Conservation (phyloP, 2,329 filamentous ascomycete genomes). For the Dactylella cylindrospora region DNA sequence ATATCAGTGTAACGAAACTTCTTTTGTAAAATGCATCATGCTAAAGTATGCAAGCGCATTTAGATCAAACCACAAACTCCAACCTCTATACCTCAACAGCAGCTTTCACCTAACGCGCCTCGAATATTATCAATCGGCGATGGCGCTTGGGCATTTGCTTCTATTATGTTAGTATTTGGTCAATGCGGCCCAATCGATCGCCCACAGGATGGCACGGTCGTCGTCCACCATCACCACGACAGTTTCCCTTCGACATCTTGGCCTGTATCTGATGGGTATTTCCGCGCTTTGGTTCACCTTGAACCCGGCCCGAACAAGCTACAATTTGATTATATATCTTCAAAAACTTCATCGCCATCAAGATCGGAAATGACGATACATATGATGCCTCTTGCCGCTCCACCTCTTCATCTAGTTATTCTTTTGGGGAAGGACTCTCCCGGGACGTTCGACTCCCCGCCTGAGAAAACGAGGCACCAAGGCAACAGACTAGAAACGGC, state of each 20-base stretch:
- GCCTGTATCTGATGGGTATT: slow-evolving; percentile 86
- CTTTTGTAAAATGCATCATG: too few relatives aligned
- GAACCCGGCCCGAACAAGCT: slow-evolving; percentile 85
- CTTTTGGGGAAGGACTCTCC: slow-evolving; percentile 85
- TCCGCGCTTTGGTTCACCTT: slow-evolving; percentile 89
- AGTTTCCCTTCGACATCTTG: slow-evolving; percentile 78
- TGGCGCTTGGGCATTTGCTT: slow-evolving; percentile 47
- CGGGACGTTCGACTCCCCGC: slow-evolving; percentile 78
- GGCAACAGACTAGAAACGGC: slow-evolving; percentile 75
- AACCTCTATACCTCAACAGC: not conserved
- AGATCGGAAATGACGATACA: slow-evolving; percentile 45
- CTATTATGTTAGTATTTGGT: slow-evolving; percentile 46
- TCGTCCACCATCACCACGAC: slow-evolving; percentile 79
- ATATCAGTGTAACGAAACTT: too few relatives aligned
- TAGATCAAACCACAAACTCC: slow-evolving; percentile 14
- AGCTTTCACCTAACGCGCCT: slow-evolving; percentile 45
- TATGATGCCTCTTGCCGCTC: slow-evolving; percentile 52
- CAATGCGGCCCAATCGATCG: slow-evolving; percentile 46
- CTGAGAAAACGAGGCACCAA: slow-evolving; percentile 66
- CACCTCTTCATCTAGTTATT: slow-evolving; percentile 86
- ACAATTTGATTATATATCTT: slow-evolving; percentile 72
- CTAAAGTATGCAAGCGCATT: not conserved
- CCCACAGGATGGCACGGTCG: slow-evolving; percentile 69
- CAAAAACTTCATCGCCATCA: slow-evolving; percentile 28
- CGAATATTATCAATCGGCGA: slow-evolving; percentile 47